These are phyloP conservation scores for Arthrobotrys iridis DNA, from an alignment of 2,329 filamentous ascomycete species.

Conservation along the genomic window DNA sequence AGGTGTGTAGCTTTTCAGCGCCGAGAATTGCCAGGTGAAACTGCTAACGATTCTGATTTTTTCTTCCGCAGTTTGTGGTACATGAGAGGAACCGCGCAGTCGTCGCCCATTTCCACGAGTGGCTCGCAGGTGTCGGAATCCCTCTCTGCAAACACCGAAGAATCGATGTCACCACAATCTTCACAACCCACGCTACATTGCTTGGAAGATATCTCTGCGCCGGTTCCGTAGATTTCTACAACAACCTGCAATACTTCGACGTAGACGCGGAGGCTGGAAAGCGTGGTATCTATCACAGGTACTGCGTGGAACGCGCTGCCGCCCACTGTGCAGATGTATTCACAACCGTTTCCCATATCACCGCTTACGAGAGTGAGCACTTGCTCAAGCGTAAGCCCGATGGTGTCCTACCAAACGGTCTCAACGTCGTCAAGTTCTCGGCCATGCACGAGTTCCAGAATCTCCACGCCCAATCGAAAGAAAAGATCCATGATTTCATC, in stretches of 20 bases:
- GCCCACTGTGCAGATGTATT: constrained; percentile 95
- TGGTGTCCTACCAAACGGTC: constrained; percentile 91
- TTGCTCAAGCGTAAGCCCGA: constrained; percentile 97
- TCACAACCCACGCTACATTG: constrained; percentile 96
- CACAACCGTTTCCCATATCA: constrained; percentile 98
- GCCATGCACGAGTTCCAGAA: constrained; percentile 99
- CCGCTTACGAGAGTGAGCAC: constrained; percentile 97
- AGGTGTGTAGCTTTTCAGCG: constrained; percentile 70
- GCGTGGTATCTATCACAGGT: constrained; percentile 97
- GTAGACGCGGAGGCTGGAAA: constrained; percentile 96
- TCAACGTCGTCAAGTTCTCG: constrained; percentile 98
- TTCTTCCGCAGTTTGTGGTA: constrained; percentile 82
- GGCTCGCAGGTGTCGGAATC: constrained; percentile 92
- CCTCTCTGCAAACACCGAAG: constrained; percentile 91
- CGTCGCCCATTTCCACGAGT: constrained; percentile 98
- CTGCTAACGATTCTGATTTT: constrained; percentile 23
- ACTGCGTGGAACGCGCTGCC: constrained; percentile 95
- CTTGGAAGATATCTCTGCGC: constrained; percentile 96
- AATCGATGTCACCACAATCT: constrained; percentile 97
- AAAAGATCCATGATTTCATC: constrained; percentile 98
- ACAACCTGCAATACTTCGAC: constrained; percentile 96
- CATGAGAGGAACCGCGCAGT: constrained; percentile 92
- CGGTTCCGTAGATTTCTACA: constrained; percentile 98
- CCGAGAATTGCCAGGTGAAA: constrained; percentile 2
- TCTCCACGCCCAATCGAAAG: constrained; percentile 92